Percentiles rank a stretch among this genome's conserved stretches.
phyloP scores from a whole-genome alignment of 306 rosid species.

The Biancaea sappan region DNA sequence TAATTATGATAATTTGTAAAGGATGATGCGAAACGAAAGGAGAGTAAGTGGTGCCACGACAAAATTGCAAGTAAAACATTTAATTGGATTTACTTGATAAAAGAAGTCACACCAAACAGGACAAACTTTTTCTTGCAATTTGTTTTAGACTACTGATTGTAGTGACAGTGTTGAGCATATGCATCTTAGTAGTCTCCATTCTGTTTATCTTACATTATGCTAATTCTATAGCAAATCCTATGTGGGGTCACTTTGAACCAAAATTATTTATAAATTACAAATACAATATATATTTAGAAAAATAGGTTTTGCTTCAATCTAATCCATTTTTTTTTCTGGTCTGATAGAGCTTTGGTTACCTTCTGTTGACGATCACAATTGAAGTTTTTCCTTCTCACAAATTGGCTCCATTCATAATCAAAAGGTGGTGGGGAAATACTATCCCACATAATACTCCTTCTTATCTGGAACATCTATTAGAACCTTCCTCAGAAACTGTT shows the following conservation, averaged over 20 bases:
- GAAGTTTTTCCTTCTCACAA: conserved; percentile 72
- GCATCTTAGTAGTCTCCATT: background rate
- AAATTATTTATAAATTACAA: too few species aligned
- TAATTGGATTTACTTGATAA: background rate
- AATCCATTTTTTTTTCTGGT: conserved; percentile 35
- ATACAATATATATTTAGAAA: conserved; percentile 3
- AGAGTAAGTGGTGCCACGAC: background rate
- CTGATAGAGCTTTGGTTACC: conserved; percentile 74
- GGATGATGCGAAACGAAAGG: background rate
- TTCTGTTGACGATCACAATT: conserved; percentile 75
- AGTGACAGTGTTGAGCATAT: background rate
- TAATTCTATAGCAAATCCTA: background rate
- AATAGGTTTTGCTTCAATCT: conserved; percentile 33
- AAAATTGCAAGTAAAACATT: background rate
- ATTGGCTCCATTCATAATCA: conserved; percentile 48
- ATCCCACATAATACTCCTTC: conserved; percentile 43
- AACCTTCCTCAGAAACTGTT: conserved; percentile 49
- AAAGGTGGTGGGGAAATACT: conserved; percentile 58
- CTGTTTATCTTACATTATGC: background rate
- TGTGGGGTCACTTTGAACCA: background rate
- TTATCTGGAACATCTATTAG: conserved; percentile 70
- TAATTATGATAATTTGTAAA: background rate
- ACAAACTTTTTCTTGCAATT: background rate
- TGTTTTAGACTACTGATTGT: background rate
- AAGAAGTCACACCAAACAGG: background rate